Percentiles rank a stretch among this genome's conserved stretches.
These are phyloP conservation scores for Phytophthora colocasiae DNA, from an alignment of 352 stramenopile genomes.

Conservation along the genomic window DNA sequence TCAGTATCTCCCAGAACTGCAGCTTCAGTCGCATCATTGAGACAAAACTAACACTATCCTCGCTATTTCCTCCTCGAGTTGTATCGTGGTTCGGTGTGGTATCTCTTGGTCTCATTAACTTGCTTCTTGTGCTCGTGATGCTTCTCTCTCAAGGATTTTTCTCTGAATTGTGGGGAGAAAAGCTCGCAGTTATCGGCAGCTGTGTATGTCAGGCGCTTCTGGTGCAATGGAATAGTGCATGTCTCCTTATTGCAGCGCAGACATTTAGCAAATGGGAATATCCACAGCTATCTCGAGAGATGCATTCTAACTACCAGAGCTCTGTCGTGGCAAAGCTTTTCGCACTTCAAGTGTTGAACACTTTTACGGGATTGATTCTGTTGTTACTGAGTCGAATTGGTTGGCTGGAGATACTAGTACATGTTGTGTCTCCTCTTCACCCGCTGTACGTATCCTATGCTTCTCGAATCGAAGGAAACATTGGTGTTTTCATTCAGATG, in stretches of 20 bases:
- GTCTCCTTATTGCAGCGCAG: constrained; percentile 33
- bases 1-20: neutral
- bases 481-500: constrained; percentile 48
- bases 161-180: constrained; percentile 28
- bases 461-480: constrained; percentile 15
- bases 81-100: constrained; percentile 26
- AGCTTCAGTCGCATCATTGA: neutral
- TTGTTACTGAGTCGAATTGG: constrained; percentile 34
- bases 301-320: constrained; percentile 28
- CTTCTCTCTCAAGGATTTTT: constrained; percentile 42
- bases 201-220: constrained; percentile 33
- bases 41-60: constrained; percentile 8
- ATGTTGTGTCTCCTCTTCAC: constrained; percentile 17
- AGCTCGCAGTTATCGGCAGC: constrained; percentile 39
- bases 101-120: constrained; percentile 26
- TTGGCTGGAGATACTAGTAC: constrained; percentile 18
- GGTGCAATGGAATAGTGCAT: constrained; percentile 39
- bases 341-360: constrained; percentile 47
- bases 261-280: constrained; percentile 47
- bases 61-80: constrained; percentile 13
- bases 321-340: constrained; percentile 55
- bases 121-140: constrained; percentile 36
- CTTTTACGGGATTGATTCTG: constrained; percentile 45
- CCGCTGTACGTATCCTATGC: constrained; percentile 26
- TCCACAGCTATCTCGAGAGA: constrained; percentile 21